phyloP scores from a whole-genome alignment of 495 filamentous ascomycete genomes.

The Tuber melanosporum region DNA sequence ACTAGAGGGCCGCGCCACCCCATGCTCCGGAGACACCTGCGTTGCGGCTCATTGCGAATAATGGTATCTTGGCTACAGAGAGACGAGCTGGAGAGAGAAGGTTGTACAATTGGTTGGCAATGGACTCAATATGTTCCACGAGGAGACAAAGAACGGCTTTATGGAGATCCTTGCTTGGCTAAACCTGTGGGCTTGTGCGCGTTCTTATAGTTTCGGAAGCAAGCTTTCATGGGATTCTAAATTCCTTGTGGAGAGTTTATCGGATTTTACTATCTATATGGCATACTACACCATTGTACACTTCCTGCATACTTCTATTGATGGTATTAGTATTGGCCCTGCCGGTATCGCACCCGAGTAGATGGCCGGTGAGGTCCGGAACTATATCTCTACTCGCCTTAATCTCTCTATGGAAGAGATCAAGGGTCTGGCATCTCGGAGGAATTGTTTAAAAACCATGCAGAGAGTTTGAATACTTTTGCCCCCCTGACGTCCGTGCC shows the following conservation, averaged over 20 bases:
- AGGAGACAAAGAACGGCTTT: too few relatives aligned
- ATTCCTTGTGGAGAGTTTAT: conserved; percentile 86
- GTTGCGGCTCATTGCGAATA: too few relatives aligned
- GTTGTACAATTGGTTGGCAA: too few relatives aligned
- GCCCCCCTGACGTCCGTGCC: conserved; percentile 82
- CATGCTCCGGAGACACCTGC: conserved; percentile 79
- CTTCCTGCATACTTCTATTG: conserved; percentile 69
- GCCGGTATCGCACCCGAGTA: conserved; percentile 66
- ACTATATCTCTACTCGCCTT: conserved; percentile 68
- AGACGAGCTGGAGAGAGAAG: too few relatives aligned
- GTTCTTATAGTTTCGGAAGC: conserved; percentile 86
- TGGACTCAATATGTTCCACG: too few relatives aligned
- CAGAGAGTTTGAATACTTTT: conserved; percentile 92
- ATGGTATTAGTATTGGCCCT: conserved; percentile 63
- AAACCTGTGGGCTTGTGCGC: conserved; percentile 92
- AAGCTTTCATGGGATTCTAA: conserved; percentile 91
- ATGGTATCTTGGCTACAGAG: too few relatives aligned
- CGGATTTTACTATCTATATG: conserved; percentile 91
- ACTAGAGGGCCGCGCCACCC: conserved; percentile 79
- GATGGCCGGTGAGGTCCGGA: conserved; percentile 95
- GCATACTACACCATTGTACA: conserved; percentile 94
- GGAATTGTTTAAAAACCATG: conserved; percentile 68
- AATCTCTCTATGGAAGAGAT: conserved; percentile 60
- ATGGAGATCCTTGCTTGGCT: too few relatives aligned
- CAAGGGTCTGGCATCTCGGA: conserved; percentile 60